A percentile compares a stretch with the other conserved stretches of the same genome.
Evolutionary conservation across 164 flowering plant species (phyloP).

Genomic region (Cinnamomum micranthum): DNA sequence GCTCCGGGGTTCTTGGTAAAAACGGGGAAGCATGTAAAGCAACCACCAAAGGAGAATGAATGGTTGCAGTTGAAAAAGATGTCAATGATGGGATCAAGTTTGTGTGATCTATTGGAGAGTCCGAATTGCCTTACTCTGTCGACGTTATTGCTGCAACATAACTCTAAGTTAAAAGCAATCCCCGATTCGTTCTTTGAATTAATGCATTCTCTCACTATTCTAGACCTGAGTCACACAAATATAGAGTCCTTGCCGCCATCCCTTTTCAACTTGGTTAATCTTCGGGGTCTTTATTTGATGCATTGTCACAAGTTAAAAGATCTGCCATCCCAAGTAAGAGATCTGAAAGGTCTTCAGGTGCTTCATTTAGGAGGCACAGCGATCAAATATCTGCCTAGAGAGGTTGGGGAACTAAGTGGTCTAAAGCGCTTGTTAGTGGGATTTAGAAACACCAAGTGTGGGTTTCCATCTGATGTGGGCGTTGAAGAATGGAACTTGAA

Average conservation of each 20-base stretch:
- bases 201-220: conserved; percentile 19
- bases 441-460: too few species aligned
- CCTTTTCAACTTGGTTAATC: conserved; percentile 17
- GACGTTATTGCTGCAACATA: conserved; percentile 15
- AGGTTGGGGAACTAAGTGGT: conserved; percentile 5
- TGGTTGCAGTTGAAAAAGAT: conserved; percentile 2
- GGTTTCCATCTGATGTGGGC: too few species aligned
- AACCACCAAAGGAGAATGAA: conserved; percentile 7
- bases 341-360: conserved; percentile 11
- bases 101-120: background rate
- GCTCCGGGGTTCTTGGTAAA: conserved; percentile 8
- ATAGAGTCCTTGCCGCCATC: conserved; percentile 20
- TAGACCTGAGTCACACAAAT: conserved; percentile 18
- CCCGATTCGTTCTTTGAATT: conserved; percentile 19
- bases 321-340: conserved; percentile 14
- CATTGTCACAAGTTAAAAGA: background rate
- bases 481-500: background rate
- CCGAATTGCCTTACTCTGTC: conserved; percentile 17
- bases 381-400: conserved; percentile 8
- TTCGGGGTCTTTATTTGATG: conserved; percentile 2
- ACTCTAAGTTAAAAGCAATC: conserved; percentile 1
- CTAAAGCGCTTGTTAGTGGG: conserved; percentile 14
- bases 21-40: conserved; percentile 9
- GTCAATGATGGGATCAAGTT: conserved; percentile 13
- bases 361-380: background rate